These are phyloP conservation scores for Pythium rishiriense DNA, from an alignment of 352 stramenopile genomes.

Conservation along the genomic window DNA sequence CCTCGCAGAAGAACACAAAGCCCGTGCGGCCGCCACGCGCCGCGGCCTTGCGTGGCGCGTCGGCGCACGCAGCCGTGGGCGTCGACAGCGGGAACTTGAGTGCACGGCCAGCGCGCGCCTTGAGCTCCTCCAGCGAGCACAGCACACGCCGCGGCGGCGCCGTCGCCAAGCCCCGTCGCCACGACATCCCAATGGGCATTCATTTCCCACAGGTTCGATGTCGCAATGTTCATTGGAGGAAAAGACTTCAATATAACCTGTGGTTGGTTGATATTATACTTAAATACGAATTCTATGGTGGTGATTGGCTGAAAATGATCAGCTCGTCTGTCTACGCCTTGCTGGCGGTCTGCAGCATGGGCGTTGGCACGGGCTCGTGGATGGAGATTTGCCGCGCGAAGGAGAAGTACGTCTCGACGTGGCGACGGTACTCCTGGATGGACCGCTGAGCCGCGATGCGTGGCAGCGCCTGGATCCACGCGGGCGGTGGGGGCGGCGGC, in stretches of 20 bases:
- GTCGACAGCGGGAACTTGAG: slow-evolving; percentile 58
- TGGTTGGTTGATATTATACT: slow-evolving; percentile 6
- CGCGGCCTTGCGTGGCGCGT: slow-evolving; percentile 9
- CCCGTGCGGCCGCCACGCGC: slow-evolving; percentile 43
- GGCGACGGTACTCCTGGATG: slow-evolving; percentile 64
- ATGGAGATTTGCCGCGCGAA: slow-evolving; percentile 57
- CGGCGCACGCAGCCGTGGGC: neutral
- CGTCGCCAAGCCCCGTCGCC: slow-evolving; percentile 24
- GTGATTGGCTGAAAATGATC: slow-evolving; percentile 8
- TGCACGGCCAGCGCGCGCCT: slow-evolving; percentile 36
- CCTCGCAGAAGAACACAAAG: slow-evolving; percentile 64
- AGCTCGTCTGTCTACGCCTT: neutral
- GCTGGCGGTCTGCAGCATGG: slow-evolving; percentile 35
- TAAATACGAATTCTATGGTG: slow-evolving; percentile 8
- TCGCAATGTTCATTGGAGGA: neutral
- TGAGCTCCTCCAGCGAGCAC: slow-evolving; percentile 58
- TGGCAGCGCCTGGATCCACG: slow-evolving; percentile 48
- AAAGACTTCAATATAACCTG: neutral
- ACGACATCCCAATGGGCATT: neutral
- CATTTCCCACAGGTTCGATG: too few relatives aligned
- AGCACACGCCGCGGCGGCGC: slow-evolving; percentile 37
- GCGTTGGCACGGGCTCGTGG: slow-evolving; percentile 65
- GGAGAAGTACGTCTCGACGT: slow-evolving; percentile 71
- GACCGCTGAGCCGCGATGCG: slow-evolving; percentile 47
- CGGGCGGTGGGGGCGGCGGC: slow-evolving; percentile 8